Conservation (phyloP, 1,139 yeast species). For the Pichia sp. region DNA sequence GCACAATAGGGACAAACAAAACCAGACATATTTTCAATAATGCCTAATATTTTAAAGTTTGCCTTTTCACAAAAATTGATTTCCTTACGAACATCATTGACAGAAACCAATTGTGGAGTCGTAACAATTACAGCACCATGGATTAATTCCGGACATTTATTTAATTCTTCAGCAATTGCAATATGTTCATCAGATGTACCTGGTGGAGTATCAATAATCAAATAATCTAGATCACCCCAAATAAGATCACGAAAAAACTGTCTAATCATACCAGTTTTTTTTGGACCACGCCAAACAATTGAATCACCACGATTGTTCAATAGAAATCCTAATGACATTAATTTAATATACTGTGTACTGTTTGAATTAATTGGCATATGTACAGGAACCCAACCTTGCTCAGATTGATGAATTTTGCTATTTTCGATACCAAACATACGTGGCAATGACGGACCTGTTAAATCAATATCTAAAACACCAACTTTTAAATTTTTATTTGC, state of each 20-base stretch:
- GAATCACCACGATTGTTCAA: constrained; percentile 78
- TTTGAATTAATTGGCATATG: constrained; percentile 25
- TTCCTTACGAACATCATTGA: constrained; percentile 91
- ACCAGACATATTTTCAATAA: constrained; percentile 96
- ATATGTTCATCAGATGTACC: constrained; percentile 98
- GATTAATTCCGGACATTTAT: constrained; percentile 56
- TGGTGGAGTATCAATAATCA: constrained; percentile 95
- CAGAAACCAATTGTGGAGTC: constrained; percentile 91
- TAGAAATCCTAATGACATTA: constrained; percentile 89
- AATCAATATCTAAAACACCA: constrained; percentile 90
- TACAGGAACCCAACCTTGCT: constrained; percentile 89
- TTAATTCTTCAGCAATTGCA: constrained; percentile 86
- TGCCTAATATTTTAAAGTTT: constrained; percentile 69
- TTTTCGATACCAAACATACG: constrained; percentile 91
- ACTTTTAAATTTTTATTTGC: constrained; percentile 67
- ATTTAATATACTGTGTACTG: not conserved
- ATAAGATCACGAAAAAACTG: constrained; percentile 87
- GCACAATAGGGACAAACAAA: constrained; percentile 92
- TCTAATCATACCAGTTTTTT: constrained; percentile 94
- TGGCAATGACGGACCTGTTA: constrained; percentile 96
- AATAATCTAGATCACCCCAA: constrained; percentile 81
- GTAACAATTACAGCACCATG: constrained; percentile 95
- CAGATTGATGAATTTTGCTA: constrained; percentile 72
- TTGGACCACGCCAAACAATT: constrained; percentile 98
- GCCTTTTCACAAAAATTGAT: constrained; percentile 89